Conservation (phyloP, 345 rosid species). For the Linum trigynum region DNA sequence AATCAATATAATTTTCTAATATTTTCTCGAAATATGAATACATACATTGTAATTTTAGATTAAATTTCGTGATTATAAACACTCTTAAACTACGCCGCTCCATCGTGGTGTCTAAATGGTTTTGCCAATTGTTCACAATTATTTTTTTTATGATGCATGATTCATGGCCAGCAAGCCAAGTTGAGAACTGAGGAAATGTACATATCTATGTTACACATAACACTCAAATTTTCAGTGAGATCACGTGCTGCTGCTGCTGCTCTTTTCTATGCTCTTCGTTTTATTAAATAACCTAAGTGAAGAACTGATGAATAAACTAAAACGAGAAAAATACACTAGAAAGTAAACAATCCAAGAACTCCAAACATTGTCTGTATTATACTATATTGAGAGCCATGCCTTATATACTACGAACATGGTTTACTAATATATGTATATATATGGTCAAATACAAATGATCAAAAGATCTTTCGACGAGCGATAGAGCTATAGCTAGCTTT, state of each 20-base stretch:
- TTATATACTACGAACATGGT: constrained; percentile 18
- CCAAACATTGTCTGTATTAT: not conserved
- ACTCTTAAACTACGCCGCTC: no score
- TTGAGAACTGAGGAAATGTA: not conserved
- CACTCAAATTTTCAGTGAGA: constrained; percentile 8
- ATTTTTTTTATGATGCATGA: no score
- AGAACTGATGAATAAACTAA: not conserved
- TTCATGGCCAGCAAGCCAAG: constrained; percentile 4
- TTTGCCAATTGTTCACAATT: no score
- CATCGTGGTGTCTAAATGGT: no score
- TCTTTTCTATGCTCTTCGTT: constrained; percentile 13
- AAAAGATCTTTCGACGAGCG: not conserved
- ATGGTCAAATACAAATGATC: not conserved
- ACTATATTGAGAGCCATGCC: not conserved
- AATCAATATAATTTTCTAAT: no score
- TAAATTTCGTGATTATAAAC: no score
- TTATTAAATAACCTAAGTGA: not conserved
- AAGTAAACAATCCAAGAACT: not conserved
- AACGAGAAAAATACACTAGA: no score
- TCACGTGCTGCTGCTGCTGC: constrained; percentile 16
- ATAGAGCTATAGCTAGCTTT: no score
- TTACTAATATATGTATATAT: constrained; percentile 1
- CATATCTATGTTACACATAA: no score
- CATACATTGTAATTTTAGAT: no score
- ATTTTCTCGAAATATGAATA: no score